Evolutionary conservation across 2,329 filamentous ascomycete species (phyloP), one percentile per base, ranked within the genome.

Genomic region (Aspergillus eucalypticola): DNA sequence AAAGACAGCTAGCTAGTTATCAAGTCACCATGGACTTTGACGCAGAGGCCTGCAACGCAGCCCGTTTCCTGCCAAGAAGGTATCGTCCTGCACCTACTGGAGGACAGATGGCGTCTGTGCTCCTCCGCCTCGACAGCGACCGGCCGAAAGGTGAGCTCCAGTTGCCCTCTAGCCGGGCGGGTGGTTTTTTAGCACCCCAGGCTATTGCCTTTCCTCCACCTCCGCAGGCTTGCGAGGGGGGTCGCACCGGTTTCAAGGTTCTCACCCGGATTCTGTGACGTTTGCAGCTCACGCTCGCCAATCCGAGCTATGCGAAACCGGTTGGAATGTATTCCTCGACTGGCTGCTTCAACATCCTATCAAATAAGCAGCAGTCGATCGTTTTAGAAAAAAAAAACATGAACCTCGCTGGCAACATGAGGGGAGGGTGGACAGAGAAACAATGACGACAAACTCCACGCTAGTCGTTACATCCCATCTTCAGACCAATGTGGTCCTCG

Each of bases 101-200:
- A 54, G 56, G 29, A 56, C 56, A 61, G 63, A 61, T 55, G 59
- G 46, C 57, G 61, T 64, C 59, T 62, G 61, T 61, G 61, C 59
- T 65, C 51, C 29, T 57, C 32, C 49, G 38, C 58, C 27, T 54
- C 54, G 25, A 41, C 21, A 54, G 57, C 58, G 54, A 55, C 58
- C 58, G 58, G 54, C 61, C 54, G 51, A 58, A 58, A 53, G 13
- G 25, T 50, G 46, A 29, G n/a, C 25, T 11, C 25, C 46, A 50
- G 25, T 50, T 25, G 46, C 13, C 15, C 46, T 50, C 23, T 32
- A 50, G 46, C 46, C 46, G 46, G 46, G 25, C 46, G 46, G 46
- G 46, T 29, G 25, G 46, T 13, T 19, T 35, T 35, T 50, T 50
- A 29, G 46, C 46, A 50, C 46, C 46, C 46, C 46, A 50, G 46